phyloP scores from a whole-genome alignment of 2,329 filamentous ascomycete species.

The Laburnicola sp. region DNA sequence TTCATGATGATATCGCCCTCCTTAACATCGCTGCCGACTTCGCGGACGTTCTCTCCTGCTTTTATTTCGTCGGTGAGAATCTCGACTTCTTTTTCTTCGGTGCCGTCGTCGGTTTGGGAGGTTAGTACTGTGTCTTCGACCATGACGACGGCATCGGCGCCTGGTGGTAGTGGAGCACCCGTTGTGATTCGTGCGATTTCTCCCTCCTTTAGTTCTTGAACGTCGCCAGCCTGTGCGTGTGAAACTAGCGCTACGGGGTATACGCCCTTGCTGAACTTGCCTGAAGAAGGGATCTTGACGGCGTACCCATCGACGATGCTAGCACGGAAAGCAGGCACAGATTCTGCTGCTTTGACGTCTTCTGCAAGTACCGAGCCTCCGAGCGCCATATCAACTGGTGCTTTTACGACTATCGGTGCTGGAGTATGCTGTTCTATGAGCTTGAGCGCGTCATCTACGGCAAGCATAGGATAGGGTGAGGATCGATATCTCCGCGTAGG shows the following conservation, averaged over 20 bases:
- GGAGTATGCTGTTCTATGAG: constrained; percentile 76
- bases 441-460: constrained; percentile 76
- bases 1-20: constrained; percentile 69
- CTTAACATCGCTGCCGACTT: constrained; percentile 84
- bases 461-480: constrained; percentile 90
- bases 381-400: constrained; percentile 65
- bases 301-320: constrained; percentile 98
- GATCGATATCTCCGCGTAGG: constrained; percentile 73
- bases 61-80: constrained; percentile 77
- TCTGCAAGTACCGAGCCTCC: constrained; percentile 80
- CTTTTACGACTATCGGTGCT: constrained; percentile 58
- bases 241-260: constrained; percentile 88
- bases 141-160: constrained; percentile 92
- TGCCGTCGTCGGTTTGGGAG: constrained; percentile 74
- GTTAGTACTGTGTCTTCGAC: constrained; percentile 88
- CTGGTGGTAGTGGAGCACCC: constrained; percentile 84
- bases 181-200: constrained; percentile 91
- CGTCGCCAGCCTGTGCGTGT: constrained; percentile 75
- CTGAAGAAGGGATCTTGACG: constrained; percentile 37
- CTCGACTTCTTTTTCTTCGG: constrained; percentile 85
- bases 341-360: constrained; percentile 76
- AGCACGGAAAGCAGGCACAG: constrained; percentile 89
- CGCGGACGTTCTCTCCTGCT: constrained; percentile 83
- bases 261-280: constrained; percentile 66
- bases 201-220: constrained; percentile 67